phyloP scores from a whole-genome alignment of 2,329 filamentous ascomycete genomes.

The Ascochyta lentis region DNA sequence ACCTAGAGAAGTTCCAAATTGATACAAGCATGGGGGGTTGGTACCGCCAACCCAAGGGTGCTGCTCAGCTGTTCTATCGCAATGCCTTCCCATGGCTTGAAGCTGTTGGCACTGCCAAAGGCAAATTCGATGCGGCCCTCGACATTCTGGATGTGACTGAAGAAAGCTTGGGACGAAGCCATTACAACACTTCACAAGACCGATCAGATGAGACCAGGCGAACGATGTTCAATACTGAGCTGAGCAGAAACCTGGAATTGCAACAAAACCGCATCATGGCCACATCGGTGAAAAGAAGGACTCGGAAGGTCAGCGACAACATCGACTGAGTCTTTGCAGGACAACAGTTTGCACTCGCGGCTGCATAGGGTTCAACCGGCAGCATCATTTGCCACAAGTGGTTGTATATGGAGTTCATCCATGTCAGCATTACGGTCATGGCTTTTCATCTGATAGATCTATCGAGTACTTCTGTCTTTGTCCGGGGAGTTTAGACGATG shows the following conservation, averaged over 20 bases:
- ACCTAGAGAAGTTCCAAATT: slow-evolving; percentile 36
- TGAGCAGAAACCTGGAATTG: slow-evolving; percentile 27
- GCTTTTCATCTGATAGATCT: not conserved
- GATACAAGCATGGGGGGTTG: slow-evolving; percentile 20
- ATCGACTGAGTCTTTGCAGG: slow-evolving; percentile 7
- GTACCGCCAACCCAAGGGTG: slow-evolving; percentile 2
- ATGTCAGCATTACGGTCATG: slow-evolving; percentile 2
- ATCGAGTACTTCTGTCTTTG: too few relatives aligned
- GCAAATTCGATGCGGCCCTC: slow-evolving; percentile 38
- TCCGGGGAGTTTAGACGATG: not conserved
- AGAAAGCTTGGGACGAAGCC: not conserved
- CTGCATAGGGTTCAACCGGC: not conserved
- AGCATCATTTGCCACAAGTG: not conserved
- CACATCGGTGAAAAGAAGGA: slow-evolving; percentile 7
- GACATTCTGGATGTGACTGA: slow-evolving; percentile 28
- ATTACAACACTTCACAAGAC: not conserved
- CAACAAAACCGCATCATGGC: slow-evolving; percentile 29
- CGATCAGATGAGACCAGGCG: slow-evolving; percentile 1
- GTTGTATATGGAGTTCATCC: slow-evolving; percentile 5
- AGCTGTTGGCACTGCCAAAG: slow-evolving; percentile 35
- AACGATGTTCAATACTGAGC: slow-evolving; percentile 22
- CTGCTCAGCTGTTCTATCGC: slow-evolving; percentile 44
- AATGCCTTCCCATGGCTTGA: slow-evolving; percentile 48
- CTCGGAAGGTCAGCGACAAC: slow-evolving; percentile 8
- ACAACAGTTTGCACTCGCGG: not conserved